phyloP scores from a whole-genome alignment of 1,284 basidiomycete genomes.

The Abortiporus biennis region DNA sequence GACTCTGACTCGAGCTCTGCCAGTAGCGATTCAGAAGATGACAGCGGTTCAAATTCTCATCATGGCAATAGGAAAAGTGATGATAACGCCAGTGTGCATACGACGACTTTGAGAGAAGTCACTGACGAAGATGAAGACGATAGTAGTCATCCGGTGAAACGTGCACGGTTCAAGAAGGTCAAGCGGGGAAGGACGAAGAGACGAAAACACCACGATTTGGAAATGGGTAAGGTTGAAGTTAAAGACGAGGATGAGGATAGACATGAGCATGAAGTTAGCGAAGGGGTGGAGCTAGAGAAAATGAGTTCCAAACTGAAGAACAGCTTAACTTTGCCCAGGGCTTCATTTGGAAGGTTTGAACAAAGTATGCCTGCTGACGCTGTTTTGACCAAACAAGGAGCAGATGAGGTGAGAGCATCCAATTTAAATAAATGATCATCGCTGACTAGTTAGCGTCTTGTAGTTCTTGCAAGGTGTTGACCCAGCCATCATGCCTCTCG shows the following conservation, averaged over 20 bases:
- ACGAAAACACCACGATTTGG: conserved; percentile 29
- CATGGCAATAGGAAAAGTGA: conserved; percentile 12
- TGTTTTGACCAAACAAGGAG: conserved; percentile 62
- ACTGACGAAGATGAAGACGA: conserved; percentile 23
- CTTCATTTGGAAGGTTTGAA: conserved; percentile 41
- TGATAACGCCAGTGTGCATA: conserved; percentile 24
- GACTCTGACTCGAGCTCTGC: conserved; percentile 41
- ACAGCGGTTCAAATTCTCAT: conserved; percentile 19
- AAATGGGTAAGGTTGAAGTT: conserved; percentile 29
- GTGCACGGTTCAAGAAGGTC: conserved; percentile 17
- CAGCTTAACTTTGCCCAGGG: conserved; percentile 25
- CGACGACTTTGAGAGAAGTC: conserved; percentile 28
- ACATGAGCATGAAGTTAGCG: conserved; percentile 30
- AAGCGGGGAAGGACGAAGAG: conserved; percentile 11
- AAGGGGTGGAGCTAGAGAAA: no score
- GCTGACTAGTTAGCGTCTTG: neutral
- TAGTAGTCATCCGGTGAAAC: conserved; percentile 13
- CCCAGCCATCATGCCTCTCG: conserved; percentile 73
- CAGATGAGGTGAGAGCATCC: conserved; percentile 47
- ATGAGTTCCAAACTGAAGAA: conserved; percentile 7
- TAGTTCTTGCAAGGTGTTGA: conserved; percentile 74
- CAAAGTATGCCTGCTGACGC: conserved; percentile 84
- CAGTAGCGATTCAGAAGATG: conserved; percentile 33
- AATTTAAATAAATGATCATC: neutral
- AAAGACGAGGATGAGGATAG: no score